These are phyloP conservation scores for Coelastrella sp. DNA, from an alignment of 139 green algal species.

Conservation along the genomic window DNA sequence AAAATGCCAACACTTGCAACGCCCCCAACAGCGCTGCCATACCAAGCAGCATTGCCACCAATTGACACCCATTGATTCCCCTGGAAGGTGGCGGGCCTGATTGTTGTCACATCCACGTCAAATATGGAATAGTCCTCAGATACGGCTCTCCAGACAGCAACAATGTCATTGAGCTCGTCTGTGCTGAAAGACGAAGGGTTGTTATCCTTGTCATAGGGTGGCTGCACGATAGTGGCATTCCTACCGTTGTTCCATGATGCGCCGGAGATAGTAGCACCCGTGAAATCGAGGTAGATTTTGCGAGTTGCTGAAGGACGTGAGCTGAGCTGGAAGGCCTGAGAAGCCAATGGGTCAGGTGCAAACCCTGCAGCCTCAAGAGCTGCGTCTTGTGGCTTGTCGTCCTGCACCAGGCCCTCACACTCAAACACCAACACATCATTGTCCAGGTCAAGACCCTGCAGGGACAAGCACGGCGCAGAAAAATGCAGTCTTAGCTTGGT, in stretches of 20 bases:
- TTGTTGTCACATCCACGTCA: slow-evolving; percentile 32
- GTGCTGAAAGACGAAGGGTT: background rate
- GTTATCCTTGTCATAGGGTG: background rate
- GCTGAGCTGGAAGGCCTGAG: background rate
- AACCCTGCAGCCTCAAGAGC: background rate
- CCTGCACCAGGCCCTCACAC: background rate
- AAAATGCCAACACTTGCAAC: slow-evolving; percentile 18
- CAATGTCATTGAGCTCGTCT: slow-evolving; percentile 3
- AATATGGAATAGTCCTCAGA: slow-evolving; percentile 11
- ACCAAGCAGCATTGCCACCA: slow-evolving; percentile 6
- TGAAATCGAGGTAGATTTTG: slow-evolving; percentile 30
- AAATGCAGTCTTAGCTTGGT: background rate
- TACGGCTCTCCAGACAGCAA: slow-evolving; percentile 14
- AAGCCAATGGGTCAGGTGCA: background rate
- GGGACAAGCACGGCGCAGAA: background rate
- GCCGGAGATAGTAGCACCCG: background rate
- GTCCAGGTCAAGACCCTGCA: slow-evolving; percentile 6
- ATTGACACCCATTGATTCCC: background rate
- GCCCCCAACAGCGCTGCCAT: background rate
- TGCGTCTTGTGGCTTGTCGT: background rate
- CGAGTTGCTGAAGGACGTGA: background rate
- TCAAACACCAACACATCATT: background rate
- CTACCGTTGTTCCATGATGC: background rate
- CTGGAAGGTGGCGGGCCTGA: background rate
- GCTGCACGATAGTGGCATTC: background rate